Conservation (phyloP, 768 basidiomycete genomes). For the Lepiota subincarnata region DNA sequence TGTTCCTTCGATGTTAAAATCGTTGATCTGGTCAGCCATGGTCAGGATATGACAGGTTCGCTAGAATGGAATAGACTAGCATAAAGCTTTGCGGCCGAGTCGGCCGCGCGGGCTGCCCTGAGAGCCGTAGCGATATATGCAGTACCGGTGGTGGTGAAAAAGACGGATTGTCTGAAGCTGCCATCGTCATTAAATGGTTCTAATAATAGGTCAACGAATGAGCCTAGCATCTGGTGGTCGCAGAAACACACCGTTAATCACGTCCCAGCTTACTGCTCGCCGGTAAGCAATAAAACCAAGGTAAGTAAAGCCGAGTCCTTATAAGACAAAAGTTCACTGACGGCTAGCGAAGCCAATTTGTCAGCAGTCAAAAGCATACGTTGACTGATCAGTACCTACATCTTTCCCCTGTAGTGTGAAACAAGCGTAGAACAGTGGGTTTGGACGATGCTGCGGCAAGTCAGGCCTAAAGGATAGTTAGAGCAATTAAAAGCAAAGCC, state of each 20-base stretch:
- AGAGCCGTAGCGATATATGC: constrained; percentile 51
- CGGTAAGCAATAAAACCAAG: background rate
- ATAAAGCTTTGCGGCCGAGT: constrained; percentile 54
- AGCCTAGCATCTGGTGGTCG: too few species aligned
- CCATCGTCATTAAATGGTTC: constrained; percentile 62
- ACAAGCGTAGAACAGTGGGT: constrained; percentile 47
- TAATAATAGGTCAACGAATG: constrained; percentile 9
- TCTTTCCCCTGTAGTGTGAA: constrained; percentile 47
- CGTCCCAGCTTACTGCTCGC: constrained; percentile 43
- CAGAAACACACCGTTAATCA: constrained; percentile 38
- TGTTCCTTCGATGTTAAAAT: constrained; percentile 38
- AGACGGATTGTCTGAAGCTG: constrained; percentile 48
- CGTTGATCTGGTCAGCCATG: constrained; percentile 28
- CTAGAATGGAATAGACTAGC: constrained; percentile 23
- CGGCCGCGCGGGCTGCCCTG: constrained; percentile 46
- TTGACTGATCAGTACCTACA: constrained; percentile 25
- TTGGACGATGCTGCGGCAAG: constrained; percentile 31
- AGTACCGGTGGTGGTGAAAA: constrained; percentile 47
- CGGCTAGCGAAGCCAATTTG: constrained; percentile 7
- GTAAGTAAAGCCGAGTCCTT: background rate
- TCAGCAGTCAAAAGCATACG: background rate
- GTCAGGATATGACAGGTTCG: background rate
- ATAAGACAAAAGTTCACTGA: constrained; percentile 8
- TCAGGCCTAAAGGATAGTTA: background rate
- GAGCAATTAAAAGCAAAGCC: background rate